A percentile compares a stretch with the other conserved stretches of the same genome.
Evolutionary conservation across 805 yeast genomes (phyloP).

Genomic region (Monosporozyma yasuniensis): DNA sequence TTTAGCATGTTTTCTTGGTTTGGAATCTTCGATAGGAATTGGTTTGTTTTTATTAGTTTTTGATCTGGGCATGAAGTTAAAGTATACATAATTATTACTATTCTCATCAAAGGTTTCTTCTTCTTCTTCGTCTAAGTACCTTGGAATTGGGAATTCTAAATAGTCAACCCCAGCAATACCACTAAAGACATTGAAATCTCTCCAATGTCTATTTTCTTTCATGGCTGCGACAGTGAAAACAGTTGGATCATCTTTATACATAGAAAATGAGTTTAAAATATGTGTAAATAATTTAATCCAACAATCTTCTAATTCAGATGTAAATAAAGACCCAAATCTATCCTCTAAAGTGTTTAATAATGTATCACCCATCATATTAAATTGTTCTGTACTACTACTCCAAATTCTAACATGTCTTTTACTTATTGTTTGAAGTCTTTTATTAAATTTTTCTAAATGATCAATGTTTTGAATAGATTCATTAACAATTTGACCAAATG

Average conservation of each 20-base stretch:
- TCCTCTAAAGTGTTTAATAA: conserved; percentile 59
- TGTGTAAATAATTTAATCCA: conserved; percentile 67
- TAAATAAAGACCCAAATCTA: conserved; percentile 44
- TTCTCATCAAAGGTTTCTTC: not conserved
- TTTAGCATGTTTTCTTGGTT: not conserved
- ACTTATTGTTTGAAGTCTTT: conserved; percentile 53
- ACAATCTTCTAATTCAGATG: conserved; percentile 52
- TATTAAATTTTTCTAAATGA: conserved; percentile 47
- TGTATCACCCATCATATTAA: conserved; percentile 67
- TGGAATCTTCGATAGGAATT: not conserved
- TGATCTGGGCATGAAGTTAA: not conserved
- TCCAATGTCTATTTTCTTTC: not conserved
- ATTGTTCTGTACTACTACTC: conserved; percentile 61
- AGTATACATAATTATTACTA: not conserved
- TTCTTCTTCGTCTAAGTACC: not conserved
- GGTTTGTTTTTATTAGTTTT: not conserved
- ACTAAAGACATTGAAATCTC: not conserved
- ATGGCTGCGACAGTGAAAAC: not conserved
- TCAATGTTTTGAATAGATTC: conserved; percentile 59
- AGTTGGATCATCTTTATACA: conserved; percentile 36
- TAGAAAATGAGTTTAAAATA: conserved; percentile 57
- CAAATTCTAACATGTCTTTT: conserved; percentile 68
- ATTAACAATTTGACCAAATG: conserved; percentile 71
- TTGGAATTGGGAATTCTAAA: not conserved
- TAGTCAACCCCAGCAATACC: not conserved